Conservation (phyloP, 108 stramenopile species). For the Skeletonema menzelii region DNA sequence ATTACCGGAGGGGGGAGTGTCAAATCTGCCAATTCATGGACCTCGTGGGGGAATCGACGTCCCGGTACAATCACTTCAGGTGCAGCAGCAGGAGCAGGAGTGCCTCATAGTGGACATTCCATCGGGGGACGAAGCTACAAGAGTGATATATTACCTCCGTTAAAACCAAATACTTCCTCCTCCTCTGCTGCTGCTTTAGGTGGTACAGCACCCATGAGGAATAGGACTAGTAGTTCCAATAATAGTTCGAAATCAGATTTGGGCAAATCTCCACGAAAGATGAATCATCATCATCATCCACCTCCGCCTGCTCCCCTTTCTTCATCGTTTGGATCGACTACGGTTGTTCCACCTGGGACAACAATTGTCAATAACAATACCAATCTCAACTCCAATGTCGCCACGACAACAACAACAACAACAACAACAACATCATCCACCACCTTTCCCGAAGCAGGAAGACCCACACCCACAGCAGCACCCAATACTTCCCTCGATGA, state of each 20-base stretch:
- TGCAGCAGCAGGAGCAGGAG: neutral
- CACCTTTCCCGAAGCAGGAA: neutral
- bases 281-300: neutral
- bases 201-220: neutral
- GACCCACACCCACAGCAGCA: neutral
- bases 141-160: neutral
- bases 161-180: neutral
- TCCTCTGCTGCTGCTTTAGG: neutral
- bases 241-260: neutral
- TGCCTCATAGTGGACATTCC: neutral
- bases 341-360: neutral
- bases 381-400: neutral
- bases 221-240: neutral
- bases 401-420: neutral
- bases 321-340: neutral
- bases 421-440: neutral
- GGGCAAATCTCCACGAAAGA: neutral
- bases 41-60: neutral
- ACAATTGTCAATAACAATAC: neutral
- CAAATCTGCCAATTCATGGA: conserved; percentile 1
- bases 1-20: neutral
- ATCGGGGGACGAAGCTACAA: neutral
- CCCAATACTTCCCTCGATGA: conserved; percentile 28
- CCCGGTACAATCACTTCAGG: neutral
- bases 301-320: neutral